Base-by-base conservation (phyloP, 129 eudicot genomes). In the Heracleum sosnowskyi region DNA sequence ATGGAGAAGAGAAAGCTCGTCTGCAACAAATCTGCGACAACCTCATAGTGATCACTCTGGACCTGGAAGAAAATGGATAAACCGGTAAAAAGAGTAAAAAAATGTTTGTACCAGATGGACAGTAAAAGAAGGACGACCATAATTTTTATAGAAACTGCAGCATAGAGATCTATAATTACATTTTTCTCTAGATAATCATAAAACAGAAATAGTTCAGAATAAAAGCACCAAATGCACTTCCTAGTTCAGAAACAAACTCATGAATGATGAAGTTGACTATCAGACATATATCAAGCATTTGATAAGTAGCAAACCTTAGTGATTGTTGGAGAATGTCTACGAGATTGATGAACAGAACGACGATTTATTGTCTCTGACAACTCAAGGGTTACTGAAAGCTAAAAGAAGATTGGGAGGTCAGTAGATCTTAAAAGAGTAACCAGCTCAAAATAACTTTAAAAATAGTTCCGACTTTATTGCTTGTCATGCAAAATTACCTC, bases 361-460 rank as follows among this genome's bases (percentile, higher is more conserved):
- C 91, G 86, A 84, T 85, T 92, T 77, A 95, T 90, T 64, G 90
- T 92, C 85, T 95, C 99, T 68, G 90, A 92, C 83, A 90, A 85
- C 85, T 95, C 99, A 94, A 95, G 83, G 41, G 99, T 88, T 81
- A 95, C 87, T 37, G 99, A 91, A 66, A 95, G 89, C 99, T 95
- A 87, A 64, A 84, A 82, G 11, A 79, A 41, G 5, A 24, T 77
- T 66, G 42, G 42, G 82, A 22, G 44, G 35, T 31, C 24, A 44
- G 9, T 37, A 49, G 55, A 60, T 75, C 76, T 29, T 63, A 1
- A 15, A 4, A 22, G 11, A 81, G 75, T 37, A 34, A 66, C 45
- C 28, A 53, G 70, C 17, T 9, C 28, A 74, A 4, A 8, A 12
- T 34, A 53, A 69, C n/a, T 73, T 24, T 26, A 41, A 17, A 26